phyloP scores from a whole-genome alignment of 768 basidiomycete species.

The Termitomyces eurrhizus region DNA sequence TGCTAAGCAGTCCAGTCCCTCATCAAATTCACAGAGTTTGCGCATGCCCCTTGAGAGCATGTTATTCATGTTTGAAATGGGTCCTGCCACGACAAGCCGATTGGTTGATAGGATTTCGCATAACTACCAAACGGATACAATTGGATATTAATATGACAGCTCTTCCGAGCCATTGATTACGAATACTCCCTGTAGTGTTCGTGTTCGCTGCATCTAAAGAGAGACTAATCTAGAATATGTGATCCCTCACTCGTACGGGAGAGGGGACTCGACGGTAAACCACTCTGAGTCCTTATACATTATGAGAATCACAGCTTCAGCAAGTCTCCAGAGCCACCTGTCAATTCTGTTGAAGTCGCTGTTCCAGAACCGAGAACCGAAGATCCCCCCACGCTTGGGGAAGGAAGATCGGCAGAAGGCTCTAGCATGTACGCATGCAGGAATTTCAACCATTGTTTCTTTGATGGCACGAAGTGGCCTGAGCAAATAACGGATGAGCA shows the following conservation, averaged over 20 bases:
- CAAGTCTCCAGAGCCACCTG: constrained; percentile 16
- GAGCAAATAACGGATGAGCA: background rate
- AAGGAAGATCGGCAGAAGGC: constrained; percentile 42
- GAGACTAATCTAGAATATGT: background rate
- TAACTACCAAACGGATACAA: background rate
- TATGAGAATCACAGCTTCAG: constrained; percentile 17
- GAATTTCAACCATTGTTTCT: constrained; percentile 73
- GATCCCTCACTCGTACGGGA: background rate
- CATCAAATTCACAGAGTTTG: background rate
- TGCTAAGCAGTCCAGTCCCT: background rate
- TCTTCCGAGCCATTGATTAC: background rate
- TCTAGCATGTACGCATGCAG: constrained; percentile 60
- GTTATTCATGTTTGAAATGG: background rate
- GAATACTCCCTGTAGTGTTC: background rate
- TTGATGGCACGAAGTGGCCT: constrained; percentile 86
- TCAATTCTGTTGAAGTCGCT: constrained; percentile 36
- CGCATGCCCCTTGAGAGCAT: background rate
- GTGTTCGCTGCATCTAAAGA: background rate
- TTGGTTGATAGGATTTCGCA: background rate
- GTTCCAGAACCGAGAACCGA: constrained; percentile 44
- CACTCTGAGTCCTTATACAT: background rate
- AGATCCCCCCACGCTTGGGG: constrained; percentile 31
- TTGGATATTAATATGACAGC: background rate
- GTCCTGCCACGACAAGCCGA: background rate
- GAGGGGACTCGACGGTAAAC: background rate